Percentiles rank a stretch among this genome's conserved stretches.
phyloP scores from a whole-genome alignment of 2,329 filamentous ascomycete species.

The Claviceps lovelessii region DNA sequence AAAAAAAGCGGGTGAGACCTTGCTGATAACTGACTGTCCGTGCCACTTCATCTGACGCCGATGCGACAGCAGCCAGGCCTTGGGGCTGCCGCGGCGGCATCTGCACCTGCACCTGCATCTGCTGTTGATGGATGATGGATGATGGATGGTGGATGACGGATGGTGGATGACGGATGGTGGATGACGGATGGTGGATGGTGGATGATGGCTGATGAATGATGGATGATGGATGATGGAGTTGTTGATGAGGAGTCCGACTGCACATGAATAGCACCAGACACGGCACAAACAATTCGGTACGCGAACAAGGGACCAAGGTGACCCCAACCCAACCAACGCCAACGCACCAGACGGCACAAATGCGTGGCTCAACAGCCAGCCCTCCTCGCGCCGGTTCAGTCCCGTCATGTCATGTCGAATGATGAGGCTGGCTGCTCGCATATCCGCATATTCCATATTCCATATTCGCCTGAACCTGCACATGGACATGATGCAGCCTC shows the following conservation, averaged over 20 bases:
- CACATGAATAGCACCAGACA: background rate
- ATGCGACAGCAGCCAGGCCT: too few species aligned
- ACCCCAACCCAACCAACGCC: background rate
- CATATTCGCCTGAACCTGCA: too few species aligned
- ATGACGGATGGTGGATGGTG: background rate
- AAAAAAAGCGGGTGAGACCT: background rate
- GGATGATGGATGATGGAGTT: background rate
- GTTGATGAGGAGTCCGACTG: too few species aligned
- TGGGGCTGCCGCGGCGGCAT: background rate
- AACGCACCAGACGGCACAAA: background rate
- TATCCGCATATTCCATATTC: too few species aligned
- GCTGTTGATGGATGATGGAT: background rate
- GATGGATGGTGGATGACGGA: background rate
- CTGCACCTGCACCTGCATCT: background rate
- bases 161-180: background rate
- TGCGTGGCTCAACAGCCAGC: too few species aligned
- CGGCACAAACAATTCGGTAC: background rate
- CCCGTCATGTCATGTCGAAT: too few species aligned
- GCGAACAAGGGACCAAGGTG: background rate
- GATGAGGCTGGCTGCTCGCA: too few species aligned
- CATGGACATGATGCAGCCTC: too few species aligned
- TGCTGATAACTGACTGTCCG: background rate
- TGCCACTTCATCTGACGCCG: too few species aligned
- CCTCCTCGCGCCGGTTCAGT: too few species aligned
- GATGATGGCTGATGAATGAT: too few species aligned